A percentile compares a stretch with the other conserved stretches of the same genome.
phyloP scores from a whole-genome alignment of 192 early-diverging fungal genomes.

The Helicostylum pulchrum region DNA sequence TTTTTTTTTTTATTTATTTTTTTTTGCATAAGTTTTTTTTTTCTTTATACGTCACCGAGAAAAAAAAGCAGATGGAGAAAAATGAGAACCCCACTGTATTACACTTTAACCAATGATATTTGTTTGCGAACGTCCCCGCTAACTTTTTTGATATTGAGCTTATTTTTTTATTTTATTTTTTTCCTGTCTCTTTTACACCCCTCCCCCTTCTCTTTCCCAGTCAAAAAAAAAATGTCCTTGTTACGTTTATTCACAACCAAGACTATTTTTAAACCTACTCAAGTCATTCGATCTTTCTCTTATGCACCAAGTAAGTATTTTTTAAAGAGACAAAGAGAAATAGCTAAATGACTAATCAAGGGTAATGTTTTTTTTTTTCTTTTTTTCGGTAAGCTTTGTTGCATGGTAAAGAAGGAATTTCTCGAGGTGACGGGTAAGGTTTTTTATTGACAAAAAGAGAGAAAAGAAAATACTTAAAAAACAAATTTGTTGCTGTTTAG shows the following conservation, averaged over 20 bases:
- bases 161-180: slow-evolving; percentile 1
- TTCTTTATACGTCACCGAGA: too few species aligned
- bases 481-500: slow-evolving; percentile 15
- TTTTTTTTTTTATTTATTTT: too few species aligned
- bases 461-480: neutral
- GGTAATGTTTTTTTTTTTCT: slow-evolving; percentile 8
- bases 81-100: too few species aligned
- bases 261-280: neutral
- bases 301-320: slow-evolving; percentile 5
- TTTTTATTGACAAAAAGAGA: neutral
- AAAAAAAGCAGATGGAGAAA: too few species aligned
- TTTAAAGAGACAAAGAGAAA: too few species aligned
- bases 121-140: slow-evolving; percentile 8
- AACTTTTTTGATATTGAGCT: neutral
- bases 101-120: too few species aligned
- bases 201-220: neutral
- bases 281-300: slow-evolving; percentile 10
- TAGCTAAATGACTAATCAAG: neutral
- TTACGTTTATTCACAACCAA: slow-evolving; percentile 13
- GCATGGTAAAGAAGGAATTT: slow-evolving; percentile 27
- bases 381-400: slow-evolving; percentile 21
- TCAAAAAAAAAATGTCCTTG: slow-evolving; percentile 11
- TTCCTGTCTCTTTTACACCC: neutral
- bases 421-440: slow-evolving; percentile 32
- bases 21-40: too few species aligned